Percentiles rank a stretch among this genome's conserved stretches.
Conservation (phyloP, 495 filamentous ascomycete species). For the Podospora comata region DNA sequence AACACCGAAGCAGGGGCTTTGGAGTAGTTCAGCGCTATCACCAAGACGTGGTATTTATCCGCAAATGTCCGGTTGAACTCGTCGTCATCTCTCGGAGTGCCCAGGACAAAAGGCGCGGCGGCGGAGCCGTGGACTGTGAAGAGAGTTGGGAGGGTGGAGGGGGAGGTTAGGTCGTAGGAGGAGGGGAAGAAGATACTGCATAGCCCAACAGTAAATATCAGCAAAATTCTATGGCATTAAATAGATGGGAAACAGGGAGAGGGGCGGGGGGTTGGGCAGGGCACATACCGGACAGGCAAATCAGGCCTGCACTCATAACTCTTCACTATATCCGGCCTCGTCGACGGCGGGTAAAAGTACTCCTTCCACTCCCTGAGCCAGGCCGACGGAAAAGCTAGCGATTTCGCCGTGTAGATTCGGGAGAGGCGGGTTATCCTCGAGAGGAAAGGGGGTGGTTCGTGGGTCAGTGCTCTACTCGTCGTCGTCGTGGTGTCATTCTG, state of each 20-base stretch:
- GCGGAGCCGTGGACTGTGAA: slow-evolving; percentile 33
- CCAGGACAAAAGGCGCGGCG: slow-evolving; percentile 39
- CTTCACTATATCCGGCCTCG: slow-evolving; percentile 31
- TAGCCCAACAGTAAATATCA: not conserved
- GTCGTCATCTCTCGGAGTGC: slow-evolving; percentile 34
- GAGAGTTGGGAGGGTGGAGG: slow-evolving; percentile 32
- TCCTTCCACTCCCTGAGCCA: slow-evolving; percentile 28
- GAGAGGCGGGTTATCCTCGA: slow-evolving; percentile 25
- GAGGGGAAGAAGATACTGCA: slow-evolving; percentile 40
- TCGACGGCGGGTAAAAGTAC: slow-evolving; percentile 26
- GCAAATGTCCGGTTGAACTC: slow-evolving; percentile 39
- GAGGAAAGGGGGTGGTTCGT: slow-evolving; percentile 19
- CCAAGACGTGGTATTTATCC: slow-evolving; percentile 29
- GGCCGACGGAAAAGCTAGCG: slow-evolving; percentile 6
- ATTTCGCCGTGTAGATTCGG: slow-evolving; percentile 25
- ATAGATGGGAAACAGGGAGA: not conserved
- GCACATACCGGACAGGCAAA: slow-evolving; percentile 37
- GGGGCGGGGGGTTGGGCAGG: not conserved
- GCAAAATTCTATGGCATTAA: too few relatives aligned
- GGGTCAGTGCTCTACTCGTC: not conserved
- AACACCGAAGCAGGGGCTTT: slow-evolving; percentile 37
- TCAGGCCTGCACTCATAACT: slow-evolving; percentile 32
- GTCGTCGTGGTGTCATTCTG: not conserved
- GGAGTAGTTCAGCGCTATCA: slow-evolving; percentile 38
- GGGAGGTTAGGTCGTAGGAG: slow-evolving; percentile 32